phyloP scores from a whole-genome alignment of 495 filamentous ascomycete genomes.

The Bacidia gigantensis region DNA sequence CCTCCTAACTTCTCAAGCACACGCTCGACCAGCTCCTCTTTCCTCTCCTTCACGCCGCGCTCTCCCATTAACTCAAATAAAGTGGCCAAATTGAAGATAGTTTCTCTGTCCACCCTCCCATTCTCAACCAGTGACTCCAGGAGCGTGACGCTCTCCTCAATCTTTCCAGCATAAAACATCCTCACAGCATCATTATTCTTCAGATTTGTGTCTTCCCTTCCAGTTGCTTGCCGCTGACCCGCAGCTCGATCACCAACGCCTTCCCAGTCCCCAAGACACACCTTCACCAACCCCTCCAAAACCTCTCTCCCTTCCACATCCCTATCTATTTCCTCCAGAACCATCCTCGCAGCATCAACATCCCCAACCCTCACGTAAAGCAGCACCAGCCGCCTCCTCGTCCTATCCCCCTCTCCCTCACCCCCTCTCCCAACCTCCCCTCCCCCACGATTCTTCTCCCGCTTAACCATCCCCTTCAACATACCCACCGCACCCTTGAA shows the following conservation, averaged over 20 bases:
- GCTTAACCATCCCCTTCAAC: constrained; percentile 36
- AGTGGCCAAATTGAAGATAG: constrained; percentile 81
- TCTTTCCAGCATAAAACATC: constrained; percentile 60
- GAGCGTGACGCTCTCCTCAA: constrained; percentile 46
- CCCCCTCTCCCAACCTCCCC: constrained; percentile 4
- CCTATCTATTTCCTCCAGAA: neutral
- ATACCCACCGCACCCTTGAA: constrained; percentile 59
- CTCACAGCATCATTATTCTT: constrained; percentile 67
- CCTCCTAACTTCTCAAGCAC: constrained; percentile 50
- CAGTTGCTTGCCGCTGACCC: no score
- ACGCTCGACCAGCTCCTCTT: constrained; percentile 52
- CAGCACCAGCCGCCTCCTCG: constrained; percentile 40
- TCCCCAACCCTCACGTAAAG: constrained; percentile 67
- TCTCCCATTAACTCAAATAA: constrained; percentile 89
- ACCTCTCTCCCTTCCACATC: constrained; percentile 22
- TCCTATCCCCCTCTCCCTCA: constrained; percentile 20
- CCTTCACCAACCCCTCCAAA: constrained; percentile 51
- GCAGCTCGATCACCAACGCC: constrained; percentile 33
- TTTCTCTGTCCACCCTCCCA: constrained; percentile 51
- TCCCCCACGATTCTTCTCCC: no score
- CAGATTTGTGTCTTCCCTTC: constrained; percentile 36
- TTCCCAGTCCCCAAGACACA: constrained; percentile 64
- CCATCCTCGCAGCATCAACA: constrained; percentile 44
- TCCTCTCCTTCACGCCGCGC: constrained; percentile 43
- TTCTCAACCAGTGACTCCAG: constrained; percentile 49